Conservation (phyloP, 371 early-diverging fungal genomes). For the Mortierella sp. region DNA sequence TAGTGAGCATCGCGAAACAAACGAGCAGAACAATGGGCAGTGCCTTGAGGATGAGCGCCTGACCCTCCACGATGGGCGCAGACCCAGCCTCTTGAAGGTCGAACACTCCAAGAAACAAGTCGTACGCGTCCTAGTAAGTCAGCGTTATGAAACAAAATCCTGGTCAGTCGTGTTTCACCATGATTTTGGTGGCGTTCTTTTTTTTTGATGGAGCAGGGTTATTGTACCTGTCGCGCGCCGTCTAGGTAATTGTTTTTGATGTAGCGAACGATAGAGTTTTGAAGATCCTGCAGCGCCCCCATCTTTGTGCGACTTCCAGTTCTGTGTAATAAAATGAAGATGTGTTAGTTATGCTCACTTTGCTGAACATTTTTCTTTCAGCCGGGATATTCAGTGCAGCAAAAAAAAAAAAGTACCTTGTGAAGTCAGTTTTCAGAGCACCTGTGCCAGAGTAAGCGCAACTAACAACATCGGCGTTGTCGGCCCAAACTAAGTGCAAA, state of each 20-base stretch:
- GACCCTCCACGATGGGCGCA: constrained; percentile 29
- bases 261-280: constrained; percentile 90
- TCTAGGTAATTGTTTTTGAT: constrained; percentile 95
- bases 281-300: constrained; percentile 89
- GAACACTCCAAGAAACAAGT: constrained; percentile 38
- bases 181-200: background rate
- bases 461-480: constrained; percentile 98
- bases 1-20: constrained; percentile 37
- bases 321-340: constrained; percentile 28
- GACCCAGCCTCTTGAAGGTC: constrained; percentile 42
- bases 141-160: background rate
- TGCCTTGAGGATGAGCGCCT: constrained; percentile 35
- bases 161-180: background rate
- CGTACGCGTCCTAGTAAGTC: constrained; percentile 45
- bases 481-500: constrained; percentile 56
- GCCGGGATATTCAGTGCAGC: too few species aligned
- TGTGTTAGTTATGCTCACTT: background rate
- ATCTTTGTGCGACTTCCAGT: constrained; percentile 89
- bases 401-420: constrained; percentile 67
- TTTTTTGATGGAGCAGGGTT: background rate
- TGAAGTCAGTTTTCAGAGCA: constrained; percentile 98
- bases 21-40: constrained; percentile 29
- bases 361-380: too few species aligned
- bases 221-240: constrained; percentile 84
- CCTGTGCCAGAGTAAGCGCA: constrained; percentile 98